phyloP scores from a whole-genome alignment of 2,329 filamentous ascomycete species.

The Aspergillus niger region DNA sequence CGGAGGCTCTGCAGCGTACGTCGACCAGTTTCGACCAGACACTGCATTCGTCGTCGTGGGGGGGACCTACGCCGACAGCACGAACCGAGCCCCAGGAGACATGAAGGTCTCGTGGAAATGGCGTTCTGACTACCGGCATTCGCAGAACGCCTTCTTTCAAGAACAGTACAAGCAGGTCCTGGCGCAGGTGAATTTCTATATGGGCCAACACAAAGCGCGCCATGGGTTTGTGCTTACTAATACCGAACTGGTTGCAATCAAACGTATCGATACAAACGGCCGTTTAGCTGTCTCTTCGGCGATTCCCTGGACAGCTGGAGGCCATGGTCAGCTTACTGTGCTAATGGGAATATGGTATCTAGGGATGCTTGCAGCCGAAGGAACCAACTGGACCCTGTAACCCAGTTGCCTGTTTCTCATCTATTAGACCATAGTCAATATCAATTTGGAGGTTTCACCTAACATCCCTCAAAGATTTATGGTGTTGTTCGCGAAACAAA shows the following conservation, averaged over 20 bases:
- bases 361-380: constrained; percentile 23
- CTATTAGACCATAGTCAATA: no score
- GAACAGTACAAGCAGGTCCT: constrained; percentile 13
- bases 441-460: no score
- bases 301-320: constrained; percentile 10
- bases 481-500: no score
- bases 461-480: no score
- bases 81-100: constrained; percentile 11
- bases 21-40: constrained; percentile 18
- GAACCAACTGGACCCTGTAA: no score
- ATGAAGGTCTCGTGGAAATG: constrained; percentile 23
- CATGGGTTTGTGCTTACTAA: constrained; percentile 19
- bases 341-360: constrained; percentile 25
- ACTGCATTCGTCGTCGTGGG: constrained; percentile 14
- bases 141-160: constrained; percentile 1
- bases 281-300: constrained; percentile 17
- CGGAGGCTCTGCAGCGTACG: constrained; percentile 8
- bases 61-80: background rate
- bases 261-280: constrained; percentile 19
- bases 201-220: constrained; percentile 15
- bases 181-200: constrained; percentile 19
- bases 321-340: constrained; percentile 12
- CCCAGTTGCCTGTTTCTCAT: no score
- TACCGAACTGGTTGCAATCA: constrained; percentile 24
- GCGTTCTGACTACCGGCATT: constrained; percentile 7